These are phyloP conservation scores for Trypanosoma grayi DNA, from an alignment of 208 protist genomes.

Conservation along the genomic window DNA sequence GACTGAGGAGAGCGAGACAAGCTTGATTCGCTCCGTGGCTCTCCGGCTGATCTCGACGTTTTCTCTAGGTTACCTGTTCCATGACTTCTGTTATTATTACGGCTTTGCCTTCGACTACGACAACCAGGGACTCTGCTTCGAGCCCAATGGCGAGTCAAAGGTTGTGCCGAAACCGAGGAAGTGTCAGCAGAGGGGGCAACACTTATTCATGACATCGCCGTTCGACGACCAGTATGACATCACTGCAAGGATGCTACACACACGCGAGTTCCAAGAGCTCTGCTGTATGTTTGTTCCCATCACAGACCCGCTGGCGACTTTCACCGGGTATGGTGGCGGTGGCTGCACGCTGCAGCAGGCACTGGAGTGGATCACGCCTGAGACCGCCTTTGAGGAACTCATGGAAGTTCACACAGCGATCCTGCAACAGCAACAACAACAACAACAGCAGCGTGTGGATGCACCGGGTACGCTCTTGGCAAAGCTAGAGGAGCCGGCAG, in stretches of 20 bases:
- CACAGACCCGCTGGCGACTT: slow-evolving; percentile 23
- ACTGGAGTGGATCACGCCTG: slow-evolving; percentile 64
- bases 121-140: slow-evolving; percentile 61
- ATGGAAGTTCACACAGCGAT: slow-evolving; percentile 43
- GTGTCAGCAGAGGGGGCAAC: slow-evolving; percentile 71
- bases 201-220: slow-evolving; percentile 81
- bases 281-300: slow-evolving; percentile 69
- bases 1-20: slow-evolving; percentile 1
- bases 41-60: slow-evolving; percentile 38
- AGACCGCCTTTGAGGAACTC: slow-evolving; percentile 48
- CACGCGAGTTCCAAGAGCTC: slow-evolving; percentile 75
- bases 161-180: slow-evolving; percentile 69
- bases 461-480: neutral
- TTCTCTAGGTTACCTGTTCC: slow-evolving; percentile 52
- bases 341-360: slow-evolving; percentile 57
- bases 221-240: slow-evolving; percentile 86
- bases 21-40: slow-evolving; percentile 20
- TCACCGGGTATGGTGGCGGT: slow-evolving; percentile 22
- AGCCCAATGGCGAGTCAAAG: slow-evolving; percentile 42
- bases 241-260: slow-evolving; percentile 76
- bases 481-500: neutral
- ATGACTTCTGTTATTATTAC: slow-evolving; percentile 87
- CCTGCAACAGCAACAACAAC: slow-evolving; percentile 32
- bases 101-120: slow-evolving; percentile 84
- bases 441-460: slow-evolving; percentile 24